A percentile compares a stretch with the other conserved stretches of the same genome.
Conservation (phyloP, 169 alveolate genomes). For the Plasmodium gallinaceum region DNA sequence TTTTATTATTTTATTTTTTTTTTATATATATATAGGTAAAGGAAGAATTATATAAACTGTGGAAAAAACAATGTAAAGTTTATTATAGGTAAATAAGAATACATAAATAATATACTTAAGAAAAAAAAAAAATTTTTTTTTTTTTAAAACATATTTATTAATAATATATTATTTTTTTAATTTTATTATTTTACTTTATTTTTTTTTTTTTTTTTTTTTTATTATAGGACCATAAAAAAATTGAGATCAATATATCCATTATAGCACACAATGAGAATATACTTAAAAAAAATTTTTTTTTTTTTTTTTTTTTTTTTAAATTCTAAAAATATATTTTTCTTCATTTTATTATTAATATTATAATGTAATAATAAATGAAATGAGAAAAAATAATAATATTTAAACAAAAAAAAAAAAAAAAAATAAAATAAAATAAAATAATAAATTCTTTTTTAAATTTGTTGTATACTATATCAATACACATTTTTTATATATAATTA, state of each 20-base stretch:
- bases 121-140: not conserved
- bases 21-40: constrained; percentile 43
- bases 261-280: not conserved
- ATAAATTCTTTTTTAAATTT: no score
- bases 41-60: constrained; percentile 57
- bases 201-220: constrained; percentile 5
- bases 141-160: not conserved
- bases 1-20: not conserved
- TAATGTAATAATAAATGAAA: no score
- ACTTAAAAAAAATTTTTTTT: no score
- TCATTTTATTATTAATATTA: no score
- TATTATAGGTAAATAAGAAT: constrained; percentile 52
- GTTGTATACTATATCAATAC: no score
- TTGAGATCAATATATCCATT: constrained; percentile 9
- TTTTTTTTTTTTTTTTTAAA: no score
- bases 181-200: not conserved
- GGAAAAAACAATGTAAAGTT: constrained; percentile 67
- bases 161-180: not conserved
- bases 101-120: not conserved
- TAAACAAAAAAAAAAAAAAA: no score
- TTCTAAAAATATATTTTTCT: no score
- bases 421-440: no score
- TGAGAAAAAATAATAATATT: no score
- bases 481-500: no score
- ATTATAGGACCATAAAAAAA: constrained; percentile 9